phyloP scores from a whole-genome alignment of 495 filamentous ascomycete genomes.

The Viridothelium virens region DNA sequence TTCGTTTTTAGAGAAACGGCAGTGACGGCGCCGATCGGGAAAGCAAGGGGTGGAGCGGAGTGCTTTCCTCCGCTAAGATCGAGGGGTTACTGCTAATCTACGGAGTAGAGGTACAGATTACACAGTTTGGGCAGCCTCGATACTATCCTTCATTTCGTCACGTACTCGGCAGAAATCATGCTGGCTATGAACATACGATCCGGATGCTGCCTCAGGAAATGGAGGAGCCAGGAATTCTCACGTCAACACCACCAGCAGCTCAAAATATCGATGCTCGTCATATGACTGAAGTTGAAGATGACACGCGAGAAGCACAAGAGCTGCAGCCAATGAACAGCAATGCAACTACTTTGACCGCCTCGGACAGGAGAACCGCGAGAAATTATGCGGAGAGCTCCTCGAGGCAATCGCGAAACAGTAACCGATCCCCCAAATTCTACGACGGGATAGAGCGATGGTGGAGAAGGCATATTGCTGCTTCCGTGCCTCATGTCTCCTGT shows the following conservation, averaged over 20 bases:
- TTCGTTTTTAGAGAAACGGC: too few species aligned
- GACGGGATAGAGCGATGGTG: slow-evolving; percentile 37
- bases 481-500: slow-evolving; percentile 39
- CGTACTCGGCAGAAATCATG: background rate
- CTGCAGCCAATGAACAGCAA: slow-evolving; percentile 12
- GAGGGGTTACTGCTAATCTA: too few species aligned
- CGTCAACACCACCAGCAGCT: background rate
- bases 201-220: background rate
- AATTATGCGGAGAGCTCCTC: background rate
- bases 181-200: background rate
- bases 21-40: too few species aligned
- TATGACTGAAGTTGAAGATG: slow-evolving; percentile 12
- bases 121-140: background rate
- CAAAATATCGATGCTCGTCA: background rate
- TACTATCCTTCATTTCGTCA: background rate
- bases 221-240: background rate
- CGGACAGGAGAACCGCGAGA: background rate
- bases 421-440: slow-evolving; percentile 11
- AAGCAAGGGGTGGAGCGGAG: too few species aligned
- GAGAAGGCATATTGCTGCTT: slow-evolving; percentile 39
- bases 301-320: slow-evolving; percentile 25
- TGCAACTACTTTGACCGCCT: background rate
- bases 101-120: too few species aligned
- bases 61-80: too few species aligned
- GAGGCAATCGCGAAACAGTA: background rate